Evolutionary conservation across 2,329 filamentous ascomycete genomes (phyloP).

Genomic region (Rasamsonia emersonii): DNA sequence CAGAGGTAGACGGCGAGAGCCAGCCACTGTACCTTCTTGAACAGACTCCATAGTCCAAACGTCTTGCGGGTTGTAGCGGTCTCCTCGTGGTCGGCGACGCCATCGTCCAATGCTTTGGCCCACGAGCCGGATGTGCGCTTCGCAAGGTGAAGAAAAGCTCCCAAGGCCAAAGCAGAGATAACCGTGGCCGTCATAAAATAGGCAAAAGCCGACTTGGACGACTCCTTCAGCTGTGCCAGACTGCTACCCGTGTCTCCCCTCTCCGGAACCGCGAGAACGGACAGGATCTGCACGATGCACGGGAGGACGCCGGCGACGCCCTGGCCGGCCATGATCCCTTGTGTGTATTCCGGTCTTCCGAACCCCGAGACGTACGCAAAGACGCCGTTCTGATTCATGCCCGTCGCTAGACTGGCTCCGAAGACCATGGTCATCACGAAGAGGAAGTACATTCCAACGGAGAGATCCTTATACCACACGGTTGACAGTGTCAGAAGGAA

Average conservation of each 20-base stretch:
- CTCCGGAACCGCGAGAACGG: constrained; percentile 60
- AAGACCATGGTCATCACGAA: constrained; percentile 80
- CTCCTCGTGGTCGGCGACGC: constrained; percentile 6
- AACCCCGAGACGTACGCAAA: constrained; percentile 88
- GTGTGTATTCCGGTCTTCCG: constrained; percentile 78
- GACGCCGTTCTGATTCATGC: constrained; percentile 84
- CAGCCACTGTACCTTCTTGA: constrained; percentile 71
- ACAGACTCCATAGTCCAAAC: constrained; percentile 56
- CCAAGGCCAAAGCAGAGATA: constrained; percentile 61
- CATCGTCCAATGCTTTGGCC: constrained; percentile 10
- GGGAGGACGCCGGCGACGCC: constrained; percentile 86
- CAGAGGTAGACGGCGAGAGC: constrained; percentile 69
- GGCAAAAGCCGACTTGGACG: constrained; percentile 66
- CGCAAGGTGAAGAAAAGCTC: constrained; percentile 67
- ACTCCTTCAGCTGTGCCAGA: constrained; percentile 32
- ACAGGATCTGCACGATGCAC: constrained; percentile 74
- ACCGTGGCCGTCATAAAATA: constrained; percentile 85
- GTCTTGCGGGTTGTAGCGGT: constrained; percentile 32
- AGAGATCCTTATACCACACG: constrained; percentile 52
- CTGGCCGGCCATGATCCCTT: constrained; percentile 93
- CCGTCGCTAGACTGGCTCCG: constrained; percentile 68
- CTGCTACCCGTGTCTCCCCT: constrained; percentile 29
- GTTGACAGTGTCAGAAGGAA: constrained; percentile 73
- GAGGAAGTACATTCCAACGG: constrained; percentile 60
- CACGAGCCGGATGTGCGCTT: constrained; percentile 32